phyloP scores from a whole-genome alignment of 202 grass and related monocot species.

The Tripidium arundinaceum region DNA sequence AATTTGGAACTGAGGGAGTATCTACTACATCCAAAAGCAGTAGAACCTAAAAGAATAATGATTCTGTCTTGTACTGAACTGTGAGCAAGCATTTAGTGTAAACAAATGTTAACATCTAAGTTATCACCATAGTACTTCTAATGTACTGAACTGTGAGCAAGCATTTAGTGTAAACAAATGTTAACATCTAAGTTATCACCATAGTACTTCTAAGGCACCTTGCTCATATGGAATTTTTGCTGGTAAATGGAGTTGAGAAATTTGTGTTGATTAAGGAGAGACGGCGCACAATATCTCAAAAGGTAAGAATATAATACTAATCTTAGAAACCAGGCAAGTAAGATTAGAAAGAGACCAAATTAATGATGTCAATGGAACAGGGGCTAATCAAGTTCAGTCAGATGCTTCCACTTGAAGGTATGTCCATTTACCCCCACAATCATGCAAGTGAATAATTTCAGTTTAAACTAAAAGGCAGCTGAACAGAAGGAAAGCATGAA shows the following conservation, averaged over 20 bases:
- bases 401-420: not conserved
- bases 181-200: not conserved
- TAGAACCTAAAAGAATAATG: not conserved
- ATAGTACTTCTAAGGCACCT: not conserved
- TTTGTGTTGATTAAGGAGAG: constrained; percentile 11
- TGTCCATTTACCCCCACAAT: not conserved
- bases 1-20: not conserved
- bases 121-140: not conserved
- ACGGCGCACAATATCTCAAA: not conserved
- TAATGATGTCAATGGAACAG: not conserved
- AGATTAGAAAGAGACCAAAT: not conserved
- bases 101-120: too few species aligned
- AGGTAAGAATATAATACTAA: constrained; percentile 7
- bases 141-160: not conserved
- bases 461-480: not conserved
- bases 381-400: not conserved
- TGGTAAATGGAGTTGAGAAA: not conserved
- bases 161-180: not conserved
- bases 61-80: not conserved
- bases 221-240: not conserved
- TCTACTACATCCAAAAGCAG: not conserved
- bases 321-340: not conserved
- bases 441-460: not conserved
- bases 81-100: not conserved
- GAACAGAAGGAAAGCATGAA: constrained; percentile 18